Evolutionary conservation across 768 basidiomycete genomes (phyloP), one percentile per base, ranked within the genome.

Genomic region (Calocybe gangraenosa): DNA sequence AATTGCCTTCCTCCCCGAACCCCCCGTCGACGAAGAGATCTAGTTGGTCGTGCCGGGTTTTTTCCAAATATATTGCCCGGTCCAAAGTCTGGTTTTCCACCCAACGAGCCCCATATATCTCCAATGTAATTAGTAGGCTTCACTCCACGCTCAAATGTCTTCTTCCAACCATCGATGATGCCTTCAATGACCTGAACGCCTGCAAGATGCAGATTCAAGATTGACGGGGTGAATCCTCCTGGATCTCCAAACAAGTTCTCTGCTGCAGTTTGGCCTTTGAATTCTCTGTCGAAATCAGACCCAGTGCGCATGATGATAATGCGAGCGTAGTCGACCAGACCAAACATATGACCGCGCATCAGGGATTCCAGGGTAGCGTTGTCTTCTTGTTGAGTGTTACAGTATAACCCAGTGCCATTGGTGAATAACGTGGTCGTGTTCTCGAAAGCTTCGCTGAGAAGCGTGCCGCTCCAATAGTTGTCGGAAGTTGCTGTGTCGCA

Each of bases 241-340:
- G 50, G 42, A 19, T 51, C 42, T 2, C 33, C 42, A 15, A 47
- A 51, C 17, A 51, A 20, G 11, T 51, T 51, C 0, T 35, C 50
- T 1, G 42, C 46, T 1, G 50, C 37, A 14, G 37, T 47, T 21
- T 51, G 50, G 1, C 50, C 50, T 0, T 21, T 28, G 25, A 33
- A 51, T 40, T 51, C 46, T 8, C 50, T 46, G 34, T 51, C 50
- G 25, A 51, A 51, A 36, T 51, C 50, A 2, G 50, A 51, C 6
- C 37, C 50, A 2, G 50, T 51, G 6, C 50, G 50, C 50, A 51
- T 51, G 21, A 51, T 47, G 42, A 51, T 51, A 21, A 51, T 44
- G 38, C 50, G 50, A 7, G 23, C 40, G 44, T 46, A 50, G 37
- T 50, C 49, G 15, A 46, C 49, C n/a, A 50, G 17, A 15, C 45